phyloP scores from a whole-genome alignment of 164 flowering plant genomes.

The grape (Vitis vinifera) region ASM3070453v1 NC_081808.1:594501-595000 shows the following conservation, averaged over 20 bases:
- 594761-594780: conserved; percentile 1
- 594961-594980: conserved; percentile 32
- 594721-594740: neutral
- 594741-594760: neutral
- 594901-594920: neutral
- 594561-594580: too few relatives aligned
- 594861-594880: neutral
- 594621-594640: too few relatives aligned
- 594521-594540: too few relatives aligned
- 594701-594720: neutral
- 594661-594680: neutral
- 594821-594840: neutral
- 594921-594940: neutral
- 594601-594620: too few relatives aligned
- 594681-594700: neutral
- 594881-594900: neutral
- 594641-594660: too few relatives aligned
- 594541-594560: too few relatives aligned
- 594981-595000: conserved; percentile 38
- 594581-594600: too few relatives aligned
- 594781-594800: neutral
- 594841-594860: neutral
- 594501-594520: too few relatives aligned
- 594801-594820: neutral
- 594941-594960: neutral